phyloP scores from a whole-genome alignment of 108 stramenopile species.

The Cyclotella sp. region DNA sequence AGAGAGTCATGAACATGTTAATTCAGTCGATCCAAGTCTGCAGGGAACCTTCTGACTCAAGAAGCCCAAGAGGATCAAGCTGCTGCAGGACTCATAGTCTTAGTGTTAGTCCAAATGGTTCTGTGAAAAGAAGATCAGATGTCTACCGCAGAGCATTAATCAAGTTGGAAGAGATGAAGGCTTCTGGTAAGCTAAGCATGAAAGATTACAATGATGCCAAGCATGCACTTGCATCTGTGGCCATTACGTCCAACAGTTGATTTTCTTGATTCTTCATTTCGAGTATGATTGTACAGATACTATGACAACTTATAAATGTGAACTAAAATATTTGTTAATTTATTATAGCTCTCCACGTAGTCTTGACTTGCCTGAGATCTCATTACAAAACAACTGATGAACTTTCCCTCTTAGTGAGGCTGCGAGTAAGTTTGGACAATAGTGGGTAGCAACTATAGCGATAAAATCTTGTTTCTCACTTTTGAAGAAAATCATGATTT shows the following conservation, averaged over 20 bases:
- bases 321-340: neutral
- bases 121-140: constrained; percentile 26
- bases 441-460: too few species aligned
- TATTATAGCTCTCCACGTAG: neutral
- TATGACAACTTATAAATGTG: too few species aligned
- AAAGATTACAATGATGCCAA: constrained; percentile 33
- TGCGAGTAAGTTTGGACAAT: too few species aligned
- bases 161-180: constrained; percentile 42
- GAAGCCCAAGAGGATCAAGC: neutral
- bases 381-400: too few species aligned
- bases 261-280: too few species aligned
- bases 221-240: constrained; percentile 22
- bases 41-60: constrained; percentile 1
- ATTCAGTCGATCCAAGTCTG: constrained; percentile 26
- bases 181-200: constrained; percentile 19
- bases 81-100: constrained; percentile 5
- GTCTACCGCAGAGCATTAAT: constrained; percentile 37
- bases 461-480: too few species aligned
- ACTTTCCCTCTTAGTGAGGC: too few species aligned
- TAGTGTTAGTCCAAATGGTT: constrained; percentile 18
- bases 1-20: constrained; percentile 25
- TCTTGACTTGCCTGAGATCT: neutral
- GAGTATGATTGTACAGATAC: too few species aligned
- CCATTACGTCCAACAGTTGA: constrained; percentile 10
- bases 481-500: too few species aligned